These are phyloP conservation scores for Marvania coccoides DNA, from an alignment of 139 green algal genomes.

Conservation along the genomic window DNA sequence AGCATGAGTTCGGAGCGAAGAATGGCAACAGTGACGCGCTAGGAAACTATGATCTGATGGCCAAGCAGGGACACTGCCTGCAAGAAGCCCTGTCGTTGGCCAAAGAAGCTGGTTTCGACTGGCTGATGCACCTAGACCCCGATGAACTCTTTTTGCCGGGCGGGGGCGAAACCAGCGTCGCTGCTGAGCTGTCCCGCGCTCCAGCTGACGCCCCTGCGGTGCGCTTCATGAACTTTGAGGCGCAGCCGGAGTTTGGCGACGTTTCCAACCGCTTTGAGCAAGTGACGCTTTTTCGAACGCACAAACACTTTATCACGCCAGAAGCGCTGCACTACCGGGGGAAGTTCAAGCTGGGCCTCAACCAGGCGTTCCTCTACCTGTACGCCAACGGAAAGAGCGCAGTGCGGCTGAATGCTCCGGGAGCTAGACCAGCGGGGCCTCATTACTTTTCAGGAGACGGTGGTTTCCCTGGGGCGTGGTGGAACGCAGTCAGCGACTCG, in stretches of 20 bases:
- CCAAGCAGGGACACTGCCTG: conserved; percentile 40
- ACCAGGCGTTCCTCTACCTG: conserved; percentile 29
- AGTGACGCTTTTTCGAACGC: conserved; percentile 47
- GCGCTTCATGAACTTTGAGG: conserved; percentile 54
- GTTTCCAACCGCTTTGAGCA: conserved; percentile 42
- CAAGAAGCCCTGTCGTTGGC: conserved; percentile 21
- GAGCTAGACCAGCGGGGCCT: conserved; percentile 13
- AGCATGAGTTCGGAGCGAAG: background rate
- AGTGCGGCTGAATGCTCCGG: conserved; percentile 25
- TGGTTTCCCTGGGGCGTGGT: conserved; percentile 16
- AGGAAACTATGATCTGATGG: conserved; percentile 54
- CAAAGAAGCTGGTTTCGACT: conserved; percentile 14
- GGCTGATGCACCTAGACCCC: conserved; percentile 50
- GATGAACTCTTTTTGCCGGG: conserved; percentile 43
- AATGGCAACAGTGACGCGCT: background rate
- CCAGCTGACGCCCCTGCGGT: conserved; percentile 13
- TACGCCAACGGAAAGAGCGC: conserved; percentile 54
- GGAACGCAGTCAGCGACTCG: conserved; percentile 16
- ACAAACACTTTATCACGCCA: conserved; percentile 43
- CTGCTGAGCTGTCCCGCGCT: background rate
- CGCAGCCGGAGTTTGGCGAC: conserved; percentile 32
- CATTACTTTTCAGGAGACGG: conserved; percentile 23
- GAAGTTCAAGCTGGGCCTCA: conserved; percentile 23
- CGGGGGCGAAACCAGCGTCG: background rate
- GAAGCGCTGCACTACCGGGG: conserved; percentile 23